These are phyloP conservation scores for Scedosporium apiospermum DNA, from an alignment of 2,329 filamentous ascomycete genomes.

Conservation along the genomic window DNA sequence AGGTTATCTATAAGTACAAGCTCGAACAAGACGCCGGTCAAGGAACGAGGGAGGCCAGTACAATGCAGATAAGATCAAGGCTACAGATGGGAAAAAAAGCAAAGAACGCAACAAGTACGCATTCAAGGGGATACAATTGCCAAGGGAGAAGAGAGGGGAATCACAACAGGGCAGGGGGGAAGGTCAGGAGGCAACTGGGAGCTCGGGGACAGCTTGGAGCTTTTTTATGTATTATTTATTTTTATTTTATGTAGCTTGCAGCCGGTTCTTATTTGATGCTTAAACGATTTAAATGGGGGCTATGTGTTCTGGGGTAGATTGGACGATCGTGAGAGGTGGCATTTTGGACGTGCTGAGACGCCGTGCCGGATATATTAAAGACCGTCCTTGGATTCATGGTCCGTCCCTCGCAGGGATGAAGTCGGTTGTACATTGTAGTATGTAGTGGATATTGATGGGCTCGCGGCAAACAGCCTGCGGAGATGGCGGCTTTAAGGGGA, in stretches of 20 bases:
- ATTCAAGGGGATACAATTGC: not conserved
- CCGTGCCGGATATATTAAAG: conserved; percentile 7
- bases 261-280: not conserved
- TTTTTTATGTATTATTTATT: not conserved
- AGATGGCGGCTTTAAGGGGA: too few species aligned
- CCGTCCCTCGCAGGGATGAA: too few species aligned
- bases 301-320: conserved; percentile 4
- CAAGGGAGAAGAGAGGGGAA: too few species aligned
- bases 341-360: not conserved
- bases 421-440: too few species aligned
- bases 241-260: not conserved
- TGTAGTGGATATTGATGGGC: too few species aligned
- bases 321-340: conserved; percentile 5
- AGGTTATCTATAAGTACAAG: not conserved
- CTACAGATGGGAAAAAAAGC: not conserved
- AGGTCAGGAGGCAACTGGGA: not conserved
- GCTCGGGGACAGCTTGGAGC: not conserved
- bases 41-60: not conserved
- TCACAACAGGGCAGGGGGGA: not conserved
- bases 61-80: too few species aligned
- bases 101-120: not conserved
- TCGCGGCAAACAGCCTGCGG: too few species aligned
- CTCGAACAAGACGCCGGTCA: not conserved
- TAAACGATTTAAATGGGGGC: not conserved
- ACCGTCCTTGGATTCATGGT: not conserved